A percentile compares a stretch with the other conserved stretches of the same genome.
These are phyloP conservation scores for Puccinia polysora DNA, from an alignment of 1,284 basidiomycete species.

Conservation along the genomic window DNA sequence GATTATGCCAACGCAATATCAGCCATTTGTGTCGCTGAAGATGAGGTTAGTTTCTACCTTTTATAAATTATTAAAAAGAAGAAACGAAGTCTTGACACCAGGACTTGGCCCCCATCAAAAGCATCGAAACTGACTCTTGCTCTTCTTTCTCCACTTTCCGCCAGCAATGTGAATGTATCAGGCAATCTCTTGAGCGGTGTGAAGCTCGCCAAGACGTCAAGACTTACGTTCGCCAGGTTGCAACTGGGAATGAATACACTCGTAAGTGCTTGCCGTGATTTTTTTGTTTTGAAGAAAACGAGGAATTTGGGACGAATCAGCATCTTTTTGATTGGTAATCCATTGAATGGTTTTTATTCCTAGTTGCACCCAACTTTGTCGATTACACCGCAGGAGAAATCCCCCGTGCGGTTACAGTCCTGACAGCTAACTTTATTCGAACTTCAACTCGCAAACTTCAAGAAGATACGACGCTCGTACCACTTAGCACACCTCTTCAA, in stretches of 20 bases:
- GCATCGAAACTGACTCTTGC: neutral
- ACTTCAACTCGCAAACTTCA: slow-evolving; percentile 15
- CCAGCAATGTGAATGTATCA: slow-evolving; percentile 31
- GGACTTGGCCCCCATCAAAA: too few species aligned
- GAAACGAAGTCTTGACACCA: too few species aligned
- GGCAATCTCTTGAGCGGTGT: slow-evolving; percentile 17
- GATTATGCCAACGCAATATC: slow-evolving; percentile 91
- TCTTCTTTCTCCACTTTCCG: neutral
- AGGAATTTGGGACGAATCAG: neutral
- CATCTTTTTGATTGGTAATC: neutral
- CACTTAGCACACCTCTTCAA: slow-evolving; percentile 15
- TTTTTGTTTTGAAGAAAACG: neutral
- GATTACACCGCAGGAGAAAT: slow-evolving; percentile 17
- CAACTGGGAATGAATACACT: slow-evolving; percentile 16
- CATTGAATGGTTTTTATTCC: neutral
- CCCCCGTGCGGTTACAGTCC: neutral
- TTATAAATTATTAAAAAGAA: neutral
- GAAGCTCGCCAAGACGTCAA: slow-evolving; percentile 12
- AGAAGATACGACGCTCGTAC: slow-evolving; percentile 19
- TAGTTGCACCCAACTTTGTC: slow-evolving; percentile 25
- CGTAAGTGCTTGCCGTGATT: slow-evolving; percentile 1
- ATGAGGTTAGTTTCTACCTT: slow-evolving; percentile 64
- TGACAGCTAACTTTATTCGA: slow-evolving; percentile 7
- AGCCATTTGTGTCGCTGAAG: slow-evolving; percentile 89
- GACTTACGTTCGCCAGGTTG: slow-evolving; percentile 20